Evolutionary conservation across 1,284 basidiomycete genomes (phyloP).

Genomic region (Cystobasidiaceae sp.): DNA sequence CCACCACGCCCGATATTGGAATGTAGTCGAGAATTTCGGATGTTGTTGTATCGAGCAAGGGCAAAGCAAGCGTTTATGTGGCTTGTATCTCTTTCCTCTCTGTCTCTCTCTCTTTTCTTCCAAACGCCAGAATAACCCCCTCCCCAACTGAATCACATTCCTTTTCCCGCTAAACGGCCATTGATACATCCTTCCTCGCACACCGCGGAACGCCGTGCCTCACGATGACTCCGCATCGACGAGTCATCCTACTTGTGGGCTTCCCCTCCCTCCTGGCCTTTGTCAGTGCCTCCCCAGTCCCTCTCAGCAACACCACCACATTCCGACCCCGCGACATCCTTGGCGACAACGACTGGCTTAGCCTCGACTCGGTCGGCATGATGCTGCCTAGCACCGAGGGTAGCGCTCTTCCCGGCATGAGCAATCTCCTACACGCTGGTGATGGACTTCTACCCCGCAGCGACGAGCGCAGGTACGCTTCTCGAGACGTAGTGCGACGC

Average conservation of each 20-base stretch:
- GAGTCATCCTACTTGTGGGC: too few species aligned
- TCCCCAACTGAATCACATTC: background rate
- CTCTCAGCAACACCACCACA: background rate
- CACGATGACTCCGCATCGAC: too few species aligned
- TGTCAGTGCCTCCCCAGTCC: background rate
- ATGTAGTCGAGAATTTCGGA: background rate
- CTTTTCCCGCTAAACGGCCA: too few species aligned
- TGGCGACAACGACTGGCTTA: slow-evolving; percentile 16
- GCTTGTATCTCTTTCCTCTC: background rate
- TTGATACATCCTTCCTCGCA: too few species aligned
- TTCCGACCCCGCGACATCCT: background rate
- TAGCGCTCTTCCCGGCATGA: background rate
- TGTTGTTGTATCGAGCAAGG: background rate
- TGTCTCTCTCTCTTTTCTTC: background rate
- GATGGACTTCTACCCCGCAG: too few species aligned
- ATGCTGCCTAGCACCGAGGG: slow-evolving; percentile 17
- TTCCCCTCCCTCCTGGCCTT: too few species aligned
- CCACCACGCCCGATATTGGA: background rate
- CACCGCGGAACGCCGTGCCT: too few species aligned
- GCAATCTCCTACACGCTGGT: too few species aligned
- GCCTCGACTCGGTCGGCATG: slow-evolving; percentile 23
- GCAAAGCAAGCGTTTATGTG: background rate
- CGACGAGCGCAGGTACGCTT: too few species aligned
- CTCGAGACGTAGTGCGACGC: background rate
- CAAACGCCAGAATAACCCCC: background rate